Base-by-base conservation (phyloP, 2,329 filamentous ascomycete genomes). In the Neonectria punicea region DNA sequence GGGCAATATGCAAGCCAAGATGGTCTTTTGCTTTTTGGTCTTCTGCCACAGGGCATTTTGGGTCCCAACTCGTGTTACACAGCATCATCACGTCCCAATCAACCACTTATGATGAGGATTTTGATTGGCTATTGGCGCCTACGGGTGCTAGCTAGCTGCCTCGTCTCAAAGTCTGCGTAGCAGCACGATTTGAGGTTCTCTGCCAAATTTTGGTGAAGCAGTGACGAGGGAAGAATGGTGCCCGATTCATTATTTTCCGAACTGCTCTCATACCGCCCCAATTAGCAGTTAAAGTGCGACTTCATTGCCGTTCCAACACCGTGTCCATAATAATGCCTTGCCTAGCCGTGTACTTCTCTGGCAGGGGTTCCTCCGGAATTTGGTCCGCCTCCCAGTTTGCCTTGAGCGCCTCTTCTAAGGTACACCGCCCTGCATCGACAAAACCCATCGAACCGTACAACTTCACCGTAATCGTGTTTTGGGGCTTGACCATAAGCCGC, bases 401-500 rank as follows among this genome's bases (percentile, higher is more conserved):
- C 16, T 3, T 44, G 41, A 58, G 20, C 2, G 55, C 61, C 32
- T 63, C 61, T 16, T 55, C 61, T 18, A 63, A 5, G 22, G 61
- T 63, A 25, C 61, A 58, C n/a, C 18, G 34, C 6, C 61, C 61
- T 2, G 41, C 43, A 5, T 63, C 25, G 9, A 43, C 49, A 49
- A 63, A 55, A 1, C 50, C 61, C 14, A 58, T 14, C 4, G 41
- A 43, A 10, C 30, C 2, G 28, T 63, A 63, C 32, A 63, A 5
- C 9, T 11, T 43, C 7, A 63, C 16, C 6, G 55, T 50, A 11
- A 25, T 43, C 1, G 34, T 34, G 10, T 58, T 63, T 3, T 58
- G 39, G 9, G 61, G 49, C 43, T 63, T 63, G 14, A 54, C 49
- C 61, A 63, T 63, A 41, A 63, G 53, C 4, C 61, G 47, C 22